Evolutionary conservation across 306 rosid species (phyloP).

Genomic region (Trifolium dubium): DNA sequence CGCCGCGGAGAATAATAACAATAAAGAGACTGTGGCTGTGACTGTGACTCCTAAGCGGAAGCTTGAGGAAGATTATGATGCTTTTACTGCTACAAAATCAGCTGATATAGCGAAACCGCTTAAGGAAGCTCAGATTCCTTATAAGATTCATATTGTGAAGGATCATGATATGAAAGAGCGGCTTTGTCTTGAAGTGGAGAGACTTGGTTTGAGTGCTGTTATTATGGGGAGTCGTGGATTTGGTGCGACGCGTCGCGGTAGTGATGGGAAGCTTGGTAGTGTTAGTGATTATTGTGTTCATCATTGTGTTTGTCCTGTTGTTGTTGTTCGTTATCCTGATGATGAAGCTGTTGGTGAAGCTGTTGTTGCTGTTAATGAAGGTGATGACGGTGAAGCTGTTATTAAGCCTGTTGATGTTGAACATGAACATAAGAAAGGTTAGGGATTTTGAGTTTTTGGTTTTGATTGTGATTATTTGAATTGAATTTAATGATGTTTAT

Average conservation of each 20-base stretch:
- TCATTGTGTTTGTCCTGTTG: slow-evolving; percentile 96
- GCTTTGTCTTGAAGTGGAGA: slow-evolving; percentile 86
- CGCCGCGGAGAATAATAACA: too few relatives aligned
- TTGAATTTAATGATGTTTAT: background rate
- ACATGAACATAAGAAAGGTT: slow-evolving; percentile 64
- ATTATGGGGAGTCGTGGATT: slow-evolving; percentile 99
- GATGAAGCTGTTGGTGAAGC: slow-evolving; percentile 60
- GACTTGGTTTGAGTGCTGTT: slow-evolving; percentile 92
- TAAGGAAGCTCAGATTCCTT: slow-evolving; percentile 90
- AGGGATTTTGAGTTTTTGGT: slow-evolving; percentile 18
- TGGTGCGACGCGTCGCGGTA: slow-evolving; percentile 81
- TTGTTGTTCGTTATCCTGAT: slow-evolving; percentile 89
- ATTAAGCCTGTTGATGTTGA: slow-evolving; percentile 44
- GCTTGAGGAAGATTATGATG: slow-evolving; percentile 86
- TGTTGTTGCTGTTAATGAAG: slow-evolving; percentile 48
- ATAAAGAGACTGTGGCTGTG: too few relatives aligned
- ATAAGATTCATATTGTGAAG: slow-evolving; percentile 96
- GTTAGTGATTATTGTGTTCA: slow-evolving; percentile 97
- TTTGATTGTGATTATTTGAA: background rate
- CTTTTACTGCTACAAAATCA: slow-evolving; percentile 76
- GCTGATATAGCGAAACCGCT: slow-evolving; percentile 82
- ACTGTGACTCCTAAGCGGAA: slow-evolving; percentile 41
- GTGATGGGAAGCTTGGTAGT: slow-evolving; percentile 87
- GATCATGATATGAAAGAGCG: slow-evolving; percentile 98
- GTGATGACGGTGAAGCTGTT: slow-evolving; percentile 53